Conservation (phyloP, 148 eudicot species). For the Cornus suecica region DNA sequence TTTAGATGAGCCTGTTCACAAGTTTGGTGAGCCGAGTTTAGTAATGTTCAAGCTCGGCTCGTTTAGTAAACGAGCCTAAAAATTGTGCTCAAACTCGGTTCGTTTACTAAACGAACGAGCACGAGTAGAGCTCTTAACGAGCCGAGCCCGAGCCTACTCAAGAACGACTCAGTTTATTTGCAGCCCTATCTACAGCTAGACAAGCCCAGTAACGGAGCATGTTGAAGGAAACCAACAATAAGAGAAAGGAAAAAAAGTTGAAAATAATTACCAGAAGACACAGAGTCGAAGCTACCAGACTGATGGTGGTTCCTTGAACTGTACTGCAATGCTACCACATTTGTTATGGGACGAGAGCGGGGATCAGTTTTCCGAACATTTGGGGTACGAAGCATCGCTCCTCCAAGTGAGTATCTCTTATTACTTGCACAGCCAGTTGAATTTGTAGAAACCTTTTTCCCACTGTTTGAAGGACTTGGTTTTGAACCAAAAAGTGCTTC, state of each 20-base stretch:
- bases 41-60: no score
- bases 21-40: no score
- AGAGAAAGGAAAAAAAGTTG: neutral
- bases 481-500: slow-evolving; percentile 87
- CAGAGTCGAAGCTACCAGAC: slow-evolving; percentile 20
- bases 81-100: no score
- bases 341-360: slow-evolving; percentile 30
- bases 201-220: no score
- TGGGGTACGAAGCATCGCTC: slow-evolving; percentile 36
- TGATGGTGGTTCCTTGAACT: slow-evolving; percentile 22
- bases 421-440: slow-evolving; percentile 35
- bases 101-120: no score
- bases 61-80: no score
- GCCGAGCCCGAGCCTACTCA: no score
- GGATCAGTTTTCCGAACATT: slow-evolving; percentile 31
- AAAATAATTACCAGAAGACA: slow-evolving; percentile 27
- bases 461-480: slow-evolving; percentile 76
- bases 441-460: slow-evolving; percentile 44
- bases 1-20: no score
- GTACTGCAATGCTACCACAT: slow-evolving; percentile 27
- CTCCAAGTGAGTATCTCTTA: slow-evolving; percentile 51
- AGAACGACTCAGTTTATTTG: no score
- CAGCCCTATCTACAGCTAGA: no score
- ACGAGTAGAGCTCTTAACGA: no score
- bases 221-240: neutral